Percentiles rank a stretch among this genome's conserved stretches.
Evolutionary conservation across 2,329 filamentous ascomycete species (phyloP).

Genomic region (Chaetomium globosum): DNA sequence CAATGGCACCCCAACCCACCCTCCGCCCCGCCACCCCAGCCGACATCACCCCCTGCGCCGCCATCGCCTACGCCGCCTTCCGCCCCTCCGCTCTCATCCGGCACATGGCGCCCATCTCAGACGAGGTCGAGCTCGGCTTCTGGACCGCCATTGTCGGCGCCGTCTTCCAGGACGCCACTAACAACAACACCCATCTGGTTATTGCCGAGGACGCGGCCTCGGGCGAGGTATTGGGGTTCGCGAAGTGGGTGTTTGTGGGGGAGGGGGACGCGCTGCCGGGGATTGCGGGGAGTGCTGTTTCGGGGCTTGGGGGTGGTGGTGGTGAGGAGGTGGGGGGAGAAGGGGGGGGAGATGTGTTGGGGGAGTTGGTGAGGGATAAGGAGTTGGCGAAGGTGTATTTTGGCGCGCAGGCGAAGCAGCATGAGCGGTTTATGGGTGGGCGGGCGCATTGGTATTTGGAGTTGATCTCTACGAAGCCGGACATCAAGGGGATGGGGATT

Average conservation of each 20-base stretch:
- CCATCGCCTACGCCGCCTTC: constrained; percentile 53
- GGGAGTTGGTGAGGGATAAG: constrained; percentile 32
- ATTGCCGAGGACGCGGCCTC: constrained; percentile 44
- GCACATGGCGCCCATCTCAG: constrained; percentile 44
- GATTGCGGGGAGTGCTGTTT: not conserved
- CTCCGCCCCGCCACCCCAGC: constrained; percentile 46
- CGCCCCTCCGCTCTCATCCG: constrained; percentile 43
- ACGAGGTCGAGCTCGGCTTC: constrained; percentile 39
- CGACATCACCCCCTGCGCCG: constrained; percentile 48
- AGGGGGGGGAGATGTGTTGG: not conserved
- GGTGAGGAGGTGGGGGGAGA: not conserved
- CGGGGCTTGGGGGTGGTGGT: not conserved
- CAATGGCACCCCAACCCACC: constrained; percentile 25
- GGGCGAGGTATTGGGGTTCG: not conserved
- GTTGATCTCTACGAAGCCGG: constrained; percentile 48
- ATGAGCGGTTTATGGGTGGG: constrained; percentile 45
- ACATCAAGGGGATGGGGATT: constrained; percentile 51
- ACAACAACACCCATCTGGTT: constrained; percentile 45
- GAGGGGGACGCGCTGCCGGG: not conserved
- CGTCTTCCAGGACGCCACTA: constrained; percentile 48
- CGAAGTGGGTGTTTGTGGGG: not conserved
- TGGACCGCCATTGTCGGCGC: constrained; percentile 43
- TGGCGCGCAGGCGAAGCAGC: constrained; percentile 42
- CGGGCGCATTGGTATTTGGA: constrained; percentile 55
- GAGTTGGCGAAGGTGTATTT: constrained; percentile 48